Base-by-base conservation (phyloP, 257 asterid species). In the Nemophila menziesii region DNA sequence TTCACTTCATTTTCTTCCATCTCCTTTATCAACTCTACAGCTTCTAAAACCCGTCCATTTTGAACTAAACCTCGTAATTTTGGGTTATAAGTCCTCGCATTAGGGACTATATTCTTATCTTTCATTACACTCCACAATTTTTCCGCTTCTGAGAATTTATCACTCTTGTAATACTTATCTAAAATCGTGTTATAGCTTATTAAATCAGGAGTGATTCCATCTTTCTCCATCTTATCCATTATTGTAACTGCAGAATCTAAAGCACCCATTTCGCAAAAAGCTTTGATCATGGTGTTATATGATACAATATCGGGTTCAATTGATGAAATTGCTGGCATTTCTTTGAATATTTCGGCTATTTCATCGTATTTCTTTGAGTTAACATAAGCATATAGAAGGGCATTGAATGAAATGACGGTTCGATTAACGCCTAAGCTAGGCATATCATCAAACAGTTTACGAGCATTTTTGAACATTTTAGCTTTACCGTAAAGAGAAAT, bases 391-490 rank as follows among this genome's bases (percentile, higher is more conserved):
- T 51, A 37, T 48, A 78, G 14, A 13, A 74, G 78, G 48, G 66
- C 74, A 15, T 78, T 71, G 58, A 74, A 71, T 37, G 85, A 66
- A 37, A 63, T 9, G 19, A 61, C 64, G 3, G 76, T 71, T 4
- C 70, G 69, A 1, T 65, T 66, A 54, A 80, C 74, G 0, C 58
- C 63, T 47, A 74, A 44, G 16, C 62, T 49, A 8, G 80, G 80
- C 77, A 78, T 52, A 71, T 74, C 78, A 17, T 71, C 90, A 61
- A 78, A 78, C 77, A 78, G 26, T 16, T 71, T 55, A 46, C 52
- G 56, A 9, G 84, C 80, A 7, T 55, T 64, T 5, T 63, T 58
- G 12, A 46, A 21, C 90, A 78, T 71, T 5, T 62, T 54, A 26
- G 76, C 69, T 21, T 66, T 13, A 0, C 84, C 81, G 10, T 61